Conservation (phyloP, 192 early-diverging fungal species). For the Gamsiella multidivaricata region DNA sequence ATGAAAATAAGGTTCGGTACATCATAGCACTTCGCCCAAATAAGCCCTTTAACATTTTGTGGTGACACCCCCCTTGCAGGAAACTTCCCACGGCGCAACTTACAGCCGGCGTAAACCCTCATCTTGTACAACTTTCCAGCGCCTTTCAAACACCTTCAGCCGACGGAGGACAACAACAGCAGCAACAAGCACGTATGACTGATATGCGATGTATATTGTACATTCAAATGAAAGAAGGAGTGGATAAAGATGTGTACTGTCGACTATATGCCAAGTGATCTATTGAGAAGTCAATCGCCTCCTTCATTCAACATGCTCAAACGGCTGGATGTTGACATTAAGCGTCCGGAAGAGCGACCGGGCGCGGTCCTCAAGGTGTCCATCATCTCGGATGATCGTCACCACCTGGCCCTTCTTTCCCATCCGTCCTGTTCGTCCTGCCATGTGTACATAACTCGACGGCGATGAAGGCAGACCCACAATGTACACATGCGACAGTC, state of each 20-base stretch:
- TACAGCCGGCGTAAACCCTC: neutral
- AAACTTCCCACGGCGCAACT: neutral
- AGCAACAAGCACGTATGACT: too few relatives aligned
- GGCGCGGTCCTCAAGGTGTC: constrained; percentile 54
- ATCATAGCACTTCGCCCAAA: constrained; percentile 3
- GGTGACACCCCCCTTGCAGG: too few relatives aligned
- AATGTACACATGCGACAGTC: constrained; percentile 84
- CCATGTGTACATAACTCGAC: constrained; percentile 87
- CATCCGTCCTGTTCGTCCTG: constrained; percentile 86
- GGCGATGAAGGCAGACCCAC: constrained; percentile 77
- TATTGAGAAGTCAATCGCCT: too few relatives aligned
- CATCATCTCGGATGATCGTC: constrained; percentile 59
- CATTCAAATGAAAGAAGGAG: too few relatives aligned
- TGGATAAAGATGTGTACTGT: too few relatives aligned
- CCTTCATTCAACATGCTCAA: constrained; percentile 43
- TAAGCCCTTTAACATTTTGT: neutral
- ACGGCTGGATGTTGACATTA: constrained; percentile 35
- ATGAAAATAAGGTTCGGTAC: neutral
- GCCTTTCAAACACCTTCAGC: too few relatives aligned
- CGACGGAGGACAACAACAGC: too few relatives aligned
- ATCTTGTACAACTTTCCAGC: too few relatives aligned
- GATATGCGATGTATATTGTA: too few relatives aligned
- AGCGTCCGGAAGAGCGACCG: constrained; percentile 57
- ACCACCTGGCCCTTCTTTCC: constrained; percentile 69
- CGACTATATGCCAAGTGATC: neutral